Evolutionary conservation across 2,329 filamentous ascomycete genomes (phyloP).

Genomic region (Cadophora malorum): DNA sequence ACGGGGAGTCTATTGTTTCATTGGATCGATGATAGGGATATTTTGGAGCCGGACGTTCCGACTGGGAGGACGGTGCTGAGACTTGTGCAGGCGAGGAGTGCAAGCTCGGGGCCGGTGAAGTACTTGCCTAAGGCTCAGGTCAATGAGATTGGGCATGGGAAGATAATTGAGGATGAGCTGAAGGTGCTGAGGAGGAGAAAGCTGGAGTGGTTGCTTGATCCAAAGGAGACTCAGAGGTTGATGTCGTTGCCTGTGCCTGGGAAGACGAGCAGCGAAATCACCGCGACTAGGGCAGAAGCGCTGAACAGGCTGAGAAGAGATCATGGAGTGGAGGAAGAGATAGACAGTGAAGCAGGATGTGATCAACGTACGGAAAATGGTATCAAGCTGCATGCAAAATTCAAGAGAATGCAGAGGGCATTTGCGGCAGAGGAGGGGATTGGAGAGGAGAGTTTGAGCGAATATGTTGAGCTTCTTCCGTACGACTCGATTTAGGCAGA

Average conservation of each 20-base stretch:
- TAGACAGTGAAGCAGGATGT: neutral
- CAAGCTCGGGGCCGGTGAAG: neutral
- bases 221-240: conserved; percentile 3
- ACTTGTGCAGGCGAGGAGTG: conserved; percentile 3
- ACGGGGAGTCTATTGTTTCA: conserved; percentile 8
- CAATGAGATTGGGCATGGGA: conserved; percentile 9
- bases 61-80: conserved; percentile 13
- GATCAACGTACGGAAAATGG: neutral
- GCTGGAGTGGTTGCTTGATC: neutral
- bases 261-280: neutral
- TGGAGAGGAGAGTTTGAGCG: neutral
- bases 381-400: conserved; percentile 1
- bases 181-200: neutral
- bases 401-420: conserved; percentile 12
- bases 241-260: conserved; percentile 2
- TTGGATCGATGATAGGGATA: conserved; percentile 7
- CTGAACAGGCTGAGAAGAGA: neutral
- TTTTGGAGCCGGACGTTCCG: neutral
- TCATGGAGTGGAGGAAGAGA: neutral
- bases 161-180: conserved; percentile 6
- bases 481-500: neutral
- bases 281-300: neutral
- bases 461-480: conserved; percentile 2
- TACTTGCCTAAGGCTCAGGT: neutral
- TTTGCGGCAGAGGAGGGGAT: neutral